Evolutionary conservation across 805 yeast species (phyloP).

Genomic region (Wickerhamiella spandovensis): DNA sequence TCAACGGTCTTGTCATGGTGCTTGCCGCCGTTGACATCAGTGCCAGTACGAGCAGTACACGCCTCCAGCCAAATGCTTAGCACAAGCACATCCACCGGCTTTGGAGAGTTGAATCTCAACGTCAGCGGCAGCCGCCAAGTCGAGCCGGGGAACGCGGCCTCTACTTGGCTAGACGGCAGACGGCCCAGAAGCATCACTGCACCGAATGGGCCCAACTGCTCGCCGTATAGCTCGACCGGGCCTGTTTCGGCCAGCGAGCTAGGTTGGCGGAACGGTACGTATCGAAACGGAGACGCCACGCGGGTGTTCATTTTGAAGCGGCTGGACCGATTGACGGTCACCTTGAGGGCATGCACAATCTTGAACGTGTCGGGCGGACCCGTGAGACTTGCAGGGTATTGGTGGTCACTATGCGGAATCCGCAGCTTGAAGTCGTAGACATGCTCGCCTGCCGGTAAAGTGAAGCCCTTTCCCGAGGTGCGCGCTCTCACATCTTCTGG

Average conservation of each 20-base stretch:
- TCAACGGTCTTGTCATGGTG: background rate
- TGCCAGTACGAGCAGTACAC: background rate
- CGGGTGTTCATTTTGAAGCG: slow-evolving; percentile 5
- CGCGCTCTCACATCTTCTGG: background rate
- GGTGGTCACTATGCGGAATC: slow-evolving; percentile 2
- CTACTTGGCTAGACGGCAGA: background rate
- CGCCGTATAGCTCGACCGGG: background rate
- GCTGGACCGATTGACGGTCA: slow-evolving; percentile 4
- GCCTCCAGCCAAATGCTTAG: background rate
- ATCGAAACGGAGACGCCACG: slow-evolving; percentile 3
- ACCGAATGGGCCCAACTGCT: background rate
- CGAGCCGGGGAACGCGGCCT: background rate
- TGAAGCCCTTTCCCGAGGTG: slow-evolving; percentile 4
- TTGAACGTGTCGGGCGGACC: background rate
- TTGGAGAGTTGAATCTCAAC: background rate
- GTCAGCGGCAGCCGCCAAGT: background rate
- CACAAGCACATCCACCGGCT: background rate
- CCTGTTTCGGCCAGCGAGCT: background rate
- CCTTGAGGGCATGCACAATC: slow-evolving; percentile 5
- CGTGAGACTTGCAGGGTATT: slow-evolving; percentile 3
- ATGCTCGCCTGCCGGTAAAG: slow-evolving; percentile 7
- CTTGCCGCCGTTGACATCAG: background rate
- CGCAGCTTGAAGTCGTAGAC: slow-evolving; percentile 4
- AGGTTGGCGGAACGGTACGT: background rate
- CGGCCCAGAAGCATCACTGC: background rate